Evolutionary conservation across 2,329 filamentous ascomycete species (phyloP), one percentile per base, ranked within the genome.

Genomic region (Pseudofabraea citricarpa): DNA sequence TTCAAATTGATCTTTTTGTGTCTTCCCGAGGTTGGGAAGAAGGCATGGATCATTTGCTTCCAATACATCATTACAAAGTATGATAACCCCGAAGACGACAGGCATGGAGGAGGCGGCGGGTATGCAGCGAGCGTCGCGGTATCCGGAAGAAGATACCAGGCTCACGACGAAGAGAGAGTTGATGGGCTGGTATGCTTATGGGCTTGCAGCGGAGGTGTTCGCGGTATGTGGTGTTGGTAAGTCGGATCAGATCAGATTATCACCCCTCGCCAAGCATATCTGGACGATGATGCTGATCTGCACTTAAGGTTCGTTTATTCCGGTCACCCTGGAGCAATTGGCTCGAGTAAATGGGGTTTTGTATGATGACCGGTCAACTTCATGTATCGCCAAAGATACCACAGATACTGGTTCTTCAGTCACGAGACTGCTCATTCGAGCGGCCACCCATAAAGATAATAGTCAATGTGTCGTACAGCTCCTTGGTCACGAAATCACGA

Each of bases 121-220:
- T 43, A 84, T 21, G 35, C 35, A 23, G 35, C 35, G 35, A n/a
- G 35, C 35, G 5, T 69, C 78, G 43, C 74, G 77, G 43, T 95
- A 93, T 63, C 72, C 75, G 3, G 89, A 85, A 49, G 89, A 97
- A 64, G 93, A 97, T 64, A 85, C 81, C 16, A 79, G 90, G 19
- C 79, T 85, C 35, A 97, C 93, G 5, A 95, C 86, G 61, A 69
- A 70, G 53, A 90, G 85, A 64, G 93, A 98, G 73, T 75, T 97
- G 49, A 74, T 82, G 33, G 93, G 91, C 51, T 98, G 93, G 84
- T 97, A 96, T 68, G 84, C 85, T 61, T 97, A 97, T 70, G 86
- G 87, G 31, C 95, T 95, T 73, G 91, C 93, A 16, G 89, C 90
- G 27, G 93, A 98, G 69, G 90, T 93, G 38, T 97, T 96, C 64